A percentile compares a stretch with the other conserved stretches of the same genome.
These are phyloP conservation scores for Panicum virgatum DNA, from an alignment of 202 grass and related monocot genomes.

Conservation along the genomic window DNA sequence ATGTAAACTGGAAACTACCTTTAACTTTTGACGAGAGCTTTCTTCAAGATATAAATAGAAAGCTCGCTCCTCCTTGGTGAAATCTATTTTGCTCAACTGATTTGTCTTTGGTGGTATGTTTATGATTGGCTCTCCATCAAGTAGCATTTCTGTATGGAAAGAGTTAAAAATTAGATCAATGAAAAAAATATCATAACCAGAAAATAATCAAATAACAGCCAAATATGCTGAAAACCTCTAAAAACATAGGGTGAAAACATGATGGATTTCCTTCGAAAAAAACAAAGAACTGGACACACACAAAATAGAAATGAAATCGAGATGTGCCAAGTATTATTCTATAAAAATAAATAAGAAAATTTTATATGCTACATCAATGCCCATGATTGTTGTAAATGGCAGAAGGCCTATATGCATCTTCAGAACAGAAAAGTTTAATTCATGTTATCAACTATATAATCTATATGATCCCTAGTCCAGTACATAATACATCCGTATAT, in stretches of 20 bases:
- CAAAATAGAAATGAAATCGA: neutral
- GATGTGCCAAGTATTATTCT: neutral
- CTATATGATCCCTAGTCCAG: neutral
- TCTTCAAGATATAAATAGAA: conserved; percentile 87
- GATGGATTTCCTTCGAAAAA: neutral
- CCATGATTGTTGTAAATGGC: neutral
- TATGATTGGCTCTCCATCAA: conserved; percentile 87
- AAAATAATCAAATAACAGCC: neutral
- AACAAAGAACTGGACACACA: neutral
- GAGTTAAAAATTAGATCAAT: conserved; percentile 32
- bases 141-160: conserved; percentile 56
- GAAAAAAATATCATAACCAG: conserved; percentile 2
- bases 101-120: conserved; percentile 76
- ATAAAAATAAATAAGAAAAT: neutral
- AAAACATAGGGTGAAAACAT: neutral
- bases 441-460: neutral
- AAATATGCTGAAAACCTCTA: neutral
- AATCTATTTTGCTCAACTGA: conserved; percentile 67
- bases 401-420: neutral
- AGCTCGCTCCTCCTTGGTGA: conserved; percentile 68
- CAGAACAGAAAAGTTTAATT: neutral
- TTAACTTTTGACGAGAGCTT: conserved; percentile 70
- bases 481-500: neutral
- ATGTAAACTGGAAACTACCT: conserved; percentile 41
- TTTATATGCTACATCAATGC: neutral